Conservation (phyloP, 2,329 filamentous ascomycete species). For the Aspergillus ochraceus region DNA sequence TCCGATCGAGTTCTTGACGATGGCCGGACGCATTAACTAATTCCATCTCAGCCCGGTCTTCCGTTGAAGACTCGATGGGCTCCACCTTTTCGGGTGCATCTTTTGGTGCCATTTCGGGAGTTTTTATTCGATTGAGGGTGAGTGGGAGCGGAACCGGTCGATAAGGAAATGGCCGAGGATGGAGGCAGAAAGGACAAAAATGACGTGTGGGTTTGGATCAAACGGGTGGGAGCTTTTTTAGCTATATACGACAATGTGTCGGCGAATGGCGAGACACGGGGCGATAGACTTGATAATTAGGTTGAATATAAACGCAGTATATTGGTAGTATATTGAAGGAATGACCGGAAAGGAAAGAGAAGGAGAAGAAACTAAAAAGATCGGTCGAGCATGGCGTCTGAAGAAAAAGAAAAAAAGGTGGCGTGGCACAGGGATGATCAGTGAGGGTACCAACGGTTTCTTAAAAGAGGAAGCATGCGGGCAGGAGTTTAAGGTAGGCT, state of each 20-base stretch:
- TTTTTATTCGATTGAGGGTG: background rate
- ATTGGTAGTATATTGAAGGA: background rate
- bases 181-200: background rate
- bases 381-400: background rate
- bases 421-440: background rate
- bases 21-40: constrained; percentile 66
- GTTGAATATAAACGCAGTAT: background rate
- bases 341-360: background rate
- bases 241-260: background rate
- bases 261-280: no score
- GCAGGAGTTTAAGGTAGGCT: no score
- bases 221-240: background rate
- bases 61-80: constrained; percentile 23
- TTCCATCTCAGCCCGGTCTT: constrained; percentile 34
- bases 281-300: no score
- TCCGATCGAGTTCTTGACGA: constrained; percentile 61
- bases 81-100: constrained; percentile 23
- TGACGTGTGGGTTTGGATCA: background rate
- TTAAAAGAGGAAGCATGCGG: background rate
- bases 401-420: background rate
- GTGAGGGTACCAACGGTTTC: background rate
- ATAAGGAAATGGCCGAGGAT: background rate
- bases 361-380: background rate
- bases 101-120: constrained; percentile 15
- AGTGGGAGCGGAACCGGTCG: background rate